Evolutionary conservation across 495 filamentous ascomycete genomes (phyloP).

Genomic region (Penicillium coprophilum): DNA sequence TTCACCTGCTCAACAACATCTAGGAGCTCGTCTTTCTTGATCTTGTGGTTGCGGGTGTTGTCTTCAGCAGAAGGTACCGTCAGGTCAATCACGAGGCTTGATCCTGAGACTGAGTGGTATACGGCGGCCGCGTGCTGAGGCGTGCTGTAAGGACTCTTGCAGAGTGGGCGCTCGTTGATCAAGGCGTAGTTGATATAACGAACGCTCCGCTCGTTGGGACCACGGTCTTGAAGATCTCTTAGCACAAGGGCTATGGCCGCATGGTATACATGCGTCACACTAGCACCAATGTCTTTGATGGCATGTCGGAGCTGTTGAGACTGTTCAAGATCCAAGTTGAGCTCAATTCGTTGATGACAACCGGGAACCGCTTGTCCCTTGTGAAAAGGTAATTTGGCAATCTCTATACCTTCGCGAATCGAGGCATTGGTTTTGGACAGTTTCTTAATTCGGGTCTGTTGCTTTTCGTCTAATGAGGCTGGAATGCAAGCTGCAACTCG

Average conservation of each 20-base stretch:
- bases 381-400: constrained; percentile 22
- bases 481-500: constrained; percentile 26
- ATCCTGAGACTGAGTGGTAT: constrained; percentile 32
- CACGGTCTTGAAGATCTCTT: constrained; percentile 20
- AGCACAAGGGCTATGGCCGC: constrained; percentile 25
- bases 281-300: constrained; percentile 15
- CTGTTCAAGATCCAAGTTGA: constrained; percentile 16
- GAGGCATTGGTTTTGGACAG: constrained; percentile 16
- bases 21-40: neutral
- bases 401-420: constrained; percentile 17
- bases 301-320: constrained; percentile 16
- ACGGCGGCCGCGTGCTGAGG: constrained; percentile 22
- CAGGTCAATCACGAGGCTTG: constrained; percentile 23
- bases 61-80: constrained; percentile 13
- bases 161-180: constrained; percentile 27
- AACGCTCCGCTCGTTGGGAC: constrained; percentile 11
- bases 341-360: constrained; percentile 25
- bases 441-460: constrained; percentile 10
- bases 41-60: too few species aligned
- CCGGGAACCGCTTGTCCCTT: constrained; percentile 10
- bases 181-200: constrained; percentile 29
- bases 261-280: constrained; percentile 32
- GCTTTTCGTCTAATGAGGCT: constrained; percentile 2
- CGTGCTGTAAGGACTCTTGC: constrained; percentile 22
- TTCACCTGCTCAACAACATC: constrained; percentile 21